Evolutionary conservation across 371 early-diverging fungal species (phyloP), one percentile per base, ranked within the genome.

Genomic region (Actinomortierella ambigua): DNA sequence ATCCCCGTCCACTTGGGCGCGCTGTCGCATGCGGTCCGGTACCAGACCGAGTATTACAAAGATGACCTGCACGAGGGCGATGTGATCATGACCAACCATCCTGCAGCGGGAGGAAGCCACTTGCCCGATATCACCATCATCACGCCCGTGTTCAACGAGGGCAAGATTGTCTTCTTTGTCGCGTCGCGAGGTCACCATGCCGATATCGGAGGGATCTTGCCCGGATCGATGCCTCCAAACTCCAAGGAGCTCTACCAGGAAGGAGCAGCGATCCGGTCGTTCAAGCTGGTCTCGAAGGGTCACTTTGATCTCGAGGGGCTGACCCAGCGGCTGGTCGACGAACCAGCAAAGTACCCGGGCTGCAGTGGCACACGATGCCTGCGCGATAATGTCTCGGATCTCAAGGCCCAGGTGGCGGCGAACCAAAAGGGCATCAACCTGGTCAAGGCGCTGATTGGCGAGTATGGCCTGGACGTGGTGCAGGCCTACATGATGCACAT

Each of bases 151-250:
- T 98, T 97, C 63, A 76, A 88, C 55, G 66, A 87, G 7, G 87
- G 86, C 24, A 68, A 90, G 57, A 87, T 95, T 63, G 92, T 93
- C 4, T 96, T 97, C 77, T 96, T 95, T 80, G 96, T 96, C 2
- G 98, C 98, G 0, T 93, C 93, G 23, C 84, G 97, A 62, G 97
- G 95, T 0, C 98, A 98, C 69, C 98, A 98, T 77, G 97, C 98
- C 1, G 98, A 98, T 66, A 95, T 98, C 79, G 98, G 98, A 48
- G 93, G 93, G 28, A 89, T 92, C 20, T 77, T 88, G 39, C 93
- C 93, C 14, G 93, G 87, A 22, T 89, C 90, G 0, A 88, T 90
- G 88, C 93, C 93, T 27, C 92, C 93, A 9, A 82, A 89, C 60
- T 94, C 93, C n/a, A 90, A 88, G 66, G 90, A 92, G 64, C 82